Conservation (phyloP, 306 rosid species). For the Pyrus betulifolia region DNA sequence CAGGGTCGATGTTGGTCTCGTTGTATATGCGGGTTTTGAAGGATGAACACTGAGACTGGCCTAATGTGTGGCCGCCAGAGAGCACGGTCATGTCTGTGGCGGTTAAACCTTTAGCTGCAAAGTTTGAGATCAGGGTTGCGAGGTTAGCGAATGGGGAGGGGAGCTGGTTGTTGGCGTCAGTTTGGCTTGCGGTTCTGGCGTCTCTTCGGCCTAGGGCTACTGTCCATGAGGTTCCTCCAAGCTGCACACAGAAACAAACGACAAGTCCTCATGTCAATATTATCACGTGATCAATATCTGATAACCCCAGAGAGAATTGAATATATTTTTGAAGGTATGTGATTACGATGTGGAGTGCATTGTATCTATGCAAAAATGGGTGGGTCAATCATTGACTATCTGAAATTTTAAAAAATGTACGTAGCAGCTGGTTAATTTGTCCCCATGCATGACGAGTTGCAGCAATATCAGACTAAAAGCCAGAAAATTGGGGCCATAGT, state of each 20-base stretch:
- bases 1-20: conserved; percentile 48
- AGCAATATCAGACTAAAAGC: background rate
- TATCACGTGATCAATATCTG: background rate
- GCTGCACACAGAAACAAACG: conserved; percentile 18
- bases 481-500: background rate
- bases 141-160: conserved; percentile 51
- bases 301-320: too few species aligned
- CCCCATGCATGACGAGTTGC: background rate
- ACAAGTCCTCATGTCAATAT: background rate
- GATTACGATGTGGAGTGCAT: background rate
- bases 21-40: conserved; percentile 62
- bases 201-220: conserved; percentile 68
- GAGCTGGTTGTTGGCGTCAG: conserved; percentile 45
- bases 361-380: background rate
- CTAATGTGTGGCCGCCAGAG: conserved; percentile 72
- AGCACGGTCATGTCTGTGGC: conserved; percentile 52
- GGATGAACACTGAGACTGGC: conserved; percentile 36
- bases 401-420: background rate
- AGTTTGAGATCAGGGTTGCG: conserved; percentile 32
- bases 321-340: too few species aligned
- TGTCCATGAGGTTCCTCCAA: conserved; percentile 67
- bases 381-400: background rate
- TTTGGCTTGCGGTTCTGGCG: conserved; percentile 62
- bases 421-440: background rate
- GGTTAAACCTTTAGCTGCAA: conserved; percentile 32